Base-by-base conservation (phyloP, 176 grass and related monocot genomes). In the Musa itinerans region DNA sequence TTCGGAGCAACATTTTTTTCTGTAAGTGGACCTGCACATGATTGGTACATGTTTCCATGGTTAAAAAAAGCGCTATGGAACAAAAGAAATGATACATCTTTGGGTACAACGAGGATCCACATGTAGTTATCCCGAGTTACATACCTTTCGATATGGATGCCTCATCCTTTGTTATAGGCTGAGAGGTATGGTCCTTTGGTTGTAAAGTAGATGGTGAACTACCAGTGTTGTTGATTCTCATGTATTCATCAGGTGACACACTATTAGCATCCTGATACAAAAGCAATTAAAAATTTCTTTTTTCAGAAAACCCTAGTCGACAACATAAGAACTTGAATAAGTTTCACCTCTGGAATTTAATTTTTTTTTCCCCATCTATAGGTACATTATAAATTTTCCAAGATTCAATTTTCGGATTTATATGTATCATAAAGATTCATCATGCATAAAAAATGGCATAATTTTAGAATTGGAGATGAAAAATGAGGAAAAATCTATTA, bases 11-110 rank as follows among this genome's bases (percentile, higher is more conserved):
- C 26, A 67, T 1, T 51, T 74, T 83, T 73, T 26, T 79, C 43
- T 53, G 58, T 71, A 48, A 68, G n/a, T 48, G 25, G 72, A 51
- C 20, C 83, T 86, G 81, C 51, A 83, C 13, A 61, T 76, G 22
- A 78, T 26, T n/a, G 11, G 15, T 69, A 29, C 69, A 11, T 15
- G 10, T 52, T 17, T 49, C 29, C 73, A 65, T 61, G 17, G 23
- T 64, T 15, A 53, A 57, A 78, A 16, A 19, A 79, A 66, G 24
- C 24, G 50, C 16, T 49, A 75, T 69, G 2, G 19, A 50, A 25
- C 61, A 56, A 63, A 68, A 54, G 34, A 22, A 70, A 64, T 63
- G 9, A 29, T 54, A 79, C 14, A 62, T 62, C 20, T 69, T 55
- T 64, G 53, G 50, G 12, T n/a, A 11, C 70, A 34, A 57, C n/a